Percentiles rank a stretch among this genome's conserved stretches.
Evolutionary conservation across 1,284 basidiomycete genomes (phyloP).

Genomic region (Termitomyces sp.): DNA sequence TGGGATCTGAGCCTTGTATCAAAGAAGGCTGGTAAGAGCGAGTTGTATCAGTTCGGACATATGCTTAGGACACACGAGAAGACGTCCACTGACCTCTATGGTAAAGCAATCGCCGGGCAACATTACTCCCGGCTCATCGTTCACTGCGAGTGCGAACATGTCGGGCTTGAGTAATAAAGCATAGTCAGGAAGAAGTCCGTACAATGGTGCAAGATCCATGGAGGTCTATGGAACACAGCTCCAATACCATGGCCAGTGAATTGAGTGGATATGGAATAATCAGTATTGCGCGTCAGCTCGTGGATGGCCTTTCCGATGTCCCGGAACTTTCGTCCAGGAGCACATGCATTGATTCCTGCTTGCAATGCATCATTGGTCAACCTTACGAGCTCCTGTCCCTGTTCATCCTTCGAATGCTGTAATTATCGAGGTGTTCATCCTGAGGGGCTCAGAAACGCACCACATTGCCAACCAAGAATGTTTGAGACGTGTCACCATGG

Average conservation of each 20-base stretch:
- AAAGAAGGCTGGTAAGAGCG: constrained; percentile 57
- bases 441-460: constrained; percentile 33
- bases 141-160: constrained; percentile 40
- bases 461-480: constrained; percentile 74
- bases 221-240: constrained; percentile 73
- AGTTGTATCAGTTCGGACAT: background rate
- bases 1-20: constrained; percentile 65
- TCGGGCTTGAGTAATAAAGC: background rate
- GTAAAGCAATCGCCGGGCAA: constrained; percentile 83
- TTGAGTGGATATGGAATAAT: constrained; percentile 63
- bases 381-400: constrained; percentile 58
- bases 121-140: constrained; percentile 78
- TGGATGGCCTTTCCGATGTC: constrained; percentile 78
- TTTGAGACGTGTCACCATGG: constrained; percentile 84
- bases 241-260: constrained; percentile 90
- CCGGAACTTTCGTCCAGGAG: constrained; percentile 69
- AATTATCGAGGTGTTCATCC: background rate
- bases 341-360: constrained; percentile 71
- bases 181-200: constrained; percentile 3
- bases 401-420: constrained; percentile 49
- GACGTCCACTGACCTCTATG: constrained; percentile 56
- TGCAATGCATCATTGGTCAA: constrained; percentile 66
- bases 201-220: constrained; percentile 75
- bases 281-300: constrained; percentile 32
- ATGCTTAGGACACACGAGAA: background rate